A percentile compares a stretch with the other conserved stretches of the same genome.
Conservation (phyloP, 148 eudicot genomes). For the Rhododendron ovatum region DNA sequence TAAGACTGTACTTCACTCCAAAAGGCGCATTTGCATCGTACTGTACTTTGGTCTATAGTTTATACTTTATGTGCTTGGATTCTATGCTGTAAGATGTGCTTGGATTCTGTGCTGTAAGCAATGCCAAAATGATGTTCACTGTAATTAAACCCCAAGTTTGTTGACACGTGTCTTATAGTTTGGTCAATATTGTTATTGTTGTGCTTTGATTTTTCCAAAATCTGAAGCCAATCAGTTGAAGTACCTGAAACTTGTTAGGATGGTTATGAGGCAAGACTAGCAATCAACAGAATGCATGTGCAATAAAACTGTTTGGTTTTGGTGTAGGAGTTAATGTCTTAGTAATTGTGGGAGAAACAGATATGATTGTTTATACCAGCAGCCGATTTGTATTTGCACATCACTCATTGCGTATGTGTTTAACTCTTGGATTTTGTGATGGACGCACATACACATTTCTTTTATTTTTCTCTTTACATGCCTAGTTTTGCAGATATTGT, state of each 20-base stretch:
- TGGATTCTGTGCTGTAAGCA: neutral
- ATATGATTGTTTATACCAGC: neutral
- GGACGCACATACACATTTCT: neutral
- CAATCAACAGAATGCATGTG: neutral
- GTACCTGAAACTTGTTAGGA: neutral
- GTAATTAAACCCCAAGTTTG: neutral
- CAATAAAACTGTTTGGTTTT: neutral
- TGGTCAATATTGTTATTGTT: neutral
- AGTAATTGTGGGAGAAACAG: neutral
- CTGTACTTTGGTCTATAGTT: neutral
- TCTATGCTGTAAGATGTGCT: neutral
- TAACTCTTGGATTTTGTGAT: neutral
- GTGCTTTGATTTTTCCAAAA: neutral
- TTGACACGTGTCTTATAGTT: neutral
- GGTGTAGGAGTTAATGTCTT: neutral
- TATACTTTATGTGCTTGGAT: neutral
- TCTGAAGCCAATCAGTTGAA: neutral
- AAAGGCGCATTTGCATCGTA: neutral
- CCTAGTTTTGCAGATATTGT: slow-evolving; percentile 5
- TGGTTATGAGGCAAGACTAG: neutral
- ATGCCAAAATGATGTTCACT: neutral
- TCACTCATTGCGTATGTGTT: neutral
- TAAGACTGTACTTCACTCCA: neutral
- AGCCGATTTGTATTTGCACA: neutral
- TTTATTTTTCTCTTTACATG: neutral